Conservation (phyloP, 805 yeast genomes). For the Schizosaccharomyces osmophilus region DNA sequence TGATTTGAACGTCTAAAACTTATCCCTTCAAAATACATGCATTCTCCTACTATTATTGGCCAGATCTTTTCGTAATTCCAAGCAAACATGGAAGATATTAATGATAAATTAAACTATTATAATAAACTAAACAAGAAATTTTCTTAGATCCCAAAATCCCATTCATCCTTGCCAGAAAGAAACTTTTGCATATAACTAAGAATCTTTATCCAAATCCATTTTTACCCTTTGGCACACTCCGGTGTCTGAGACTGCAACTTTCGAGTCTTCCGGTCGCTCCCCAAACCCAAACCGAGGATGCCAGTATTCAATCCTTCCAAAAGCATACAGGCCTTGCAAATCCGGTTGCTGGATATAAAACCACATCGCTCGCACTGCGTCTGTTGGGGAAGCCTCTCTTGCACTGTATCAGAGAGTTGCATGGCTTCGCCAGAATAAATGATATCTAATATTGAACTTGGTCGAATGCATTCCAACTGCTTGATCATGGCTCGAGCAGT, state of each 20-base stretch:
- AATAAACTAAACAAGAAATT: neutral
- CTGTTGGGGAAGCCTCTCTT: conserved; percentile 18
- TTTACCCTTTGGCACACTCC: neutral
- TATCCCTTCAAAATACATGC: too few species aligned
- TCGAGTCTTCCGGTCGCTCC: conserved; percentile 15
- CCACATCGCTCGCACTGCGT: conserved; percentile 67
- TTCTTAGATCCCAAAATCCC: neutral
- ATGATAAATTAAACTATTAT: too few species aligned
- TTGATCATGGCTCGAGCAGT: conserved; percentile 85
- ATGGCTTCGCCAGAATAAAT: conserved; percentile 83
- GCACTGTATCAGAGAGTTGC: neutral
- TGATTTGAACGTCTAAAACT: too few species aligned
- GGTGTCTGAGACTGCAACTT: neutral
- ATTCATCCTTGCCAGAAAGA: neutral
- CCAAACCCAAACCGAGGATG: conserved; percentile 24
- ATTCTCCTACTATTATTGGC: too few species aligned
- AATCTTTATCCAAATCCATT: neutral
- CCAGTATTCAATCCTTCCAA: conserved; percentile 61
- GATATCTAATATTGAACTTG: conserved; percentile 81
- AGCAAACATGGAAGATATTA: too few species aligned
- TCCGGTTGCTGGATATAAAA: conserved; percentile 60
- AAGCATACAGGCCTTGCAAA: conserved; percentile 82
- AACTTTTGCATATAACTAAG: neutral
- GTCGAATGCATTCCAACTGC: conserved; percentile 69
- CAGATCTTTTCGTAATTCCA: too few species aligned